Evolutionary conservation across 2,329 filamentous ascomycete species (phyloP).

Genomic region (Fusarium marasasianum): DNA sequence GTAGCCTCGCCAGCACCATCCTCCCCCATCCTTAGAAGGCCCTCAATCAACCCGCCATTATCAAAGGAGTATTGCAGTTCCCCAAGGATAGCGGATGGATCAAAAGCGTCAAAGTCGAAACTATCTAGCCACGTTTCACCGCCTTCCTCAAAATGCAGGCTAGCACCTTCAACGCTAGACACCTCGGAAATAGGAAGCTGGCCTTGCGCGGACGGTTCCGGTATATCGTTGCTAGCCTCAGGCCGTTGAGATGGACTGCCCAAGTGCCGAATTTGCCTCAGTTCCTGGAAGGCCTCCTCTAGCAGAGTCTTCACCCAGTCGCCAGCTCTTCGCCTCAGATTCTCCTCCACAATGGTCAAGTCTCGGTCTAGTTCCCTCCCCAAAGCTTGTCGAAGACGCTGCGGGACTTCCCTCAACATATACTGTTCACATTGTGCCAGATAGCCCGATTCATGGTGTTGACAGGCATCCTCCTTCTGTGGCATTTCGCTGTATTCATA

Average conservation of each 20-base stretch:
- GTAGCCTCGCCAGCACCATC: no score
- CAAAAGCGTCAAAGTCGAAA: background rate
- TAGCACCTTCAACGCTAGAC: background rate
- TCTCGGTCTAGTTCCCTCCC: background rate
- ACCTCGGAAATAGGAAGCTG: background rate
- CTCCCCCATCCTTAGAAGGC: background rate
- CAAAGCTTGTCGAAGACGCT: background rate
- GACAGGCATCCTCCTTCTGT: background rate
- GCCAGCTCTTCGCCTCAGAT: background rate
- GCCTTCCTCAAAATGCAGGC: background rate
- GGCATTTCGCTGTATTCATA: background rate
- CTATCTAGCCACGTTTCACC: background rate
- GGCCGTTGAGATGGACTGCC: fast-evolving
- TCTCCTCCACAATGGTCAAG: background rate
- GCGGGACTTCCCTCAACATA: background rate
- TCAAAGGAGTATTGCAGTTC: background rate
- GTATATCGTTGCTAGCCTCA: fast-evolving
- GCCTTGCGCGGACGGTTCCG: no score
- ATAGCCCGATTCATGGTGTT: background rate
- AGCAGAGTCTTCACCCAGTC: background rate
- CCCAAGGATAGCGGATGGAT: background rate
- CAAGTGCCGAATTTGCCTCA: background rate
- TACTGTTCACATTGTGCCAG: background rate
- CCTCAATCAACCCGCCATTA: background rate
- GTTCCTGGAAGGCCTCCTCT: background rate